Conservation (phyloP, 176 grass and related monocot genomes). For the Bolboschoenus planiculmis region DNA sequence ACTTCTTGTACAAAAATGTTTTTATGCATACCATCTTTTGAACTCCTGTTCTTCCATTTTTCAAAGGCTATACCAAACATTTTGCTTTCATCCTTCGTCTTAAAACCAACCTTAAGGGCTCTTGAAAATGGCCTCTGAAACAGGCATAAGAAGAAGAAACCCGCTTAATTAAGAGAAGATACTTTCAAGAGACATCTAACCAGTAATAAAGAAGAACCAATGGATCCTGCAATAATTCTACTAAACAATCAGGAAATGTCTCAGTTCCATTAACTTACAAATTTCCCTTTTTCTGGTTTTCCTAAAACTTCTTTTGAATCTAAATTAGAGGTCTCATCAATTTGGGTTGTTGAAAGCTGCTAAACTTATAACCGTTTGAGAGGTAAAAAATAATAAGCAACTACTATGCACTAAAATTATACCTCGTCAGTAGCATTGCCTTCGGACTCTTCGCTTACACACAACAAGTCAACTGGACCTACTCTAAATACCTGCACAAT, state of each 20-base stretch:
- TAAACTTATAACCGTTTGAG: neutral
- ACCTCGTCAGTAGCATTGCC: constrained; percentile 57
- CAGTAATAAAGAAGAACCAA: neutral
- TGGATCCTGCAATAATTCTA: neutral
- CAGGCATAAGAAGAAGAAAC: constrained; percentile 34
- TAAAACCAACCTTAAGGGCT: constrained; percentile 85
- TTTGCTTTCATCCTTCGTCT: constrained; percentile 84
- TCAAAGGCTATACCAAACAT: constrained; percentile 68
- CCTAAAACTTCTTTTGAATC: neutral
- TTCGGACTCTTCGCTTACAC: constrained; percentile 49
- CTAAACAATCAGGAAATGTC: neutral
- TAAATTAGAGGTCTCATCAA: neutral
- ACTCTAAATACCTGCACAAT: constrained; percentile 62
- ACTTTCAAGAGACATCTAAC: neutral
- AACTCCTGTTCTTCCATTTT: constrained; percentile 67
- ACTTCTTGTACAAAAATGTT: constrained; percentile 19
- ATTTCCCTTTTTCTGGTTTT: neutral
- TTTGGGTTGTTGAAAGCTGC: neutral
- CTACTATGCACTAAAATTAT: neutral
- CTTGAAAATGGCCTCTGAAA: constrained; percentile 84
- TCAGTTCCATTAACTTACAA: neutral
- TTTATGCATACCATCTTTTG: constrained; percentile 51
- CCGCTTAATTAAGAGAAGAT: constrained; percentile 1
- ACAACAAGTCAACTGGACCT: constrained; percentile 57
- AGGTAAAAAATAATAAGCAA: neutral